Evolutionary conservation across 352 stramenopile genomes (phyloP), one percentile per base, ranked within the genome.

Genomic region (Phytophthora agathidicida): DNA sequence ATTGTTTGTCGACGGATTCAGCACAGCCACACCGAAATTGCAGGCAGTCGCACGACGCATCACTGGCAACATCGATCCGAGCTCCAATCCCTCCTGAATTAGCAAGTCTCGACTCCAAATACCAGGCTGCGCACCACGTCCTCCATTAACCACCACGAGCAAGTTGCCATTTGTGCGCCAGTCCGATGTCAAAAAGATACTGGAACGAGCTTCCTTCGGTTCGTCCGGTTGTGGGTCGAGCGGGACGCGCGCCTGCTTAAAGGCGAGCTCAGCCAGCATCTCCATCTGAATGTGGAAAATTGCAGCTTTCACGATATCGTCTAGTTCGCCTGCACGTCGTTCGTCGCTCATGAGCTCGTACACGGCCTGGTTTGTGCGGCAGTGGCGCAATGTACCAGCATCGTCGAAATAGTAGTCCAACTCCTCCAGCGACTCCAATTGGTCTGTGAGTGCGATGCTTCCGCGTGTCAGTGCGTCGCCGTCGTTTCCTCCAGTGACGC

Each of bases 231-330:
- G 69, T 2, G 65, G 65, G 36, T 93, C 79, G 6, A 93, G 60
- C 26, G 79, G 83, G 8, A 91, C 71, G 27, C 82, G 77, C 14
- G 79, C 83, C 52, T 91, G 80, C 51, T 89, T 87, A 43, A 93
- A 93, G 10, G 71, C 71, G 45, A 93, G 54, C 41, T 93, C 83
- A 2, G 80, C 83, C 33, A 93, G 58, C 83, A 93, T 90, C 42
- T 93, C 83, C 77, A 91, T 91, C 54, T 93, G 80, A 32, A 93
- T 89, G 49, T 91, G 80, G 65, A 91, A 93, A 59, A 93, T 93
- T 42, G 83, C 83, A 13, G 83, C 83, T 50, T 89, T 88, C 38
- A 93, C 79, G 54, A 91, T 89, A 27, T 92, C 83, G 49, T 91
- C 80, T 54, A 91, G 75, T 42, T 93, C 80, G 16, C 70, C 65